Evolutionary conservation across 331 rosid species (phyloP).

Genomic region (Saraca asoca): DNA sequence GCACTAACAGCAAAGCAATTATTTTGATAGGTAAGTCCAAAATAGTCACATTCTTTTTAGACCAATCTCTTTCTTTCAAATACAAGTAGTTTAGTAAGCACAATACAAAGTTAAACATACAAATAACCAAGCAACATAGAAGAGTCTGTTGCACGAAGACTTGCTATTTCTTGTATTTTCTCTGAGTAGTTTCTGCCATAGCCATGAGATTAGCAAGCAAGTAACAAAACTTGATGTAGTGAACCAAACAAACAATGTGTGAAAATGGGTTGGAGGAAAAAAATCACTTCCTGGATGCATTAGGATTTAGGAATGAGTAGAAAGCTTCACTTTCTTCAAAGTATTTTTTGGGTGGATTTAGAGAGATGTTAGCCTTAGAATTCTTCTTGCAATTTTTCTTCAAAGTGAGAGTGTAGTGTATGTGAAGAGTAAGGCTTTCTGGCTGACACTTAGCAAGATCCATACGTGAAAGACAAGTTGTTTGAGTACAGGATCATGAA

Average conservation of each 20-base stretch:
- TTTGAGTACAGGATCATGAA: too few relatives aligned
- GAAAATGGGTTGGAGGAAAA: constrained; percentile 50
- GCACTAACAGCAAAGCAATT: constrained; percentile 41
- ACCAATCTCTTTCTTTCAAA: constrained; percentile 38
- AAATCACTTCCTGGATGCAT: constrained; percentile 30
- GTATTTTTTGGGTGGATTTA: too few relatives aligned
- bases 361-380: too few relatives aligned
- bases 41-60: constrained; percentile 41
- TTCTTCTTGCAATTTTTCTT: too few relatives aligned
- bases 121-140: constrained; percentile 40
- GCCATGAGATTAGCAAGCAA: constrained; percentile 46
- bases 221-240: constrained; percentile 42
- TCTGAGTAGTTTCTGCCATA: constrained; percentile 28
- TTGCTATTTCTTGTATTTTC: constrained; percentile 26
- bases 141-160: constrained; percentile 36
- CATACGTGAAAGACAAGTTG: too few relatives aligned
- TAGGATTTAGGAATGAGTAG: too few relatives aligned
- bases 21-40: constrained; percentile 49
- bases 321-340: too few relatives aligned
- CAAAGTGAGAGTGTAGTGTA: too few relatives aligned
- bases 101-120: constrained; percentile 47
- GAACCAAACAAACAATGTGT: constrained; percentile 51
- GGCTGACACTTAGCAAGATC: too few relatives aligned
- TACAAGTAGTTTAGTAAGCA: constrained; percentile 32
- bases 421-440: too few relatives aligned